Evolutionary conservation across 306 rosid genomes (phyloP).

Genomic region (Rosa multiflora): DNA sequence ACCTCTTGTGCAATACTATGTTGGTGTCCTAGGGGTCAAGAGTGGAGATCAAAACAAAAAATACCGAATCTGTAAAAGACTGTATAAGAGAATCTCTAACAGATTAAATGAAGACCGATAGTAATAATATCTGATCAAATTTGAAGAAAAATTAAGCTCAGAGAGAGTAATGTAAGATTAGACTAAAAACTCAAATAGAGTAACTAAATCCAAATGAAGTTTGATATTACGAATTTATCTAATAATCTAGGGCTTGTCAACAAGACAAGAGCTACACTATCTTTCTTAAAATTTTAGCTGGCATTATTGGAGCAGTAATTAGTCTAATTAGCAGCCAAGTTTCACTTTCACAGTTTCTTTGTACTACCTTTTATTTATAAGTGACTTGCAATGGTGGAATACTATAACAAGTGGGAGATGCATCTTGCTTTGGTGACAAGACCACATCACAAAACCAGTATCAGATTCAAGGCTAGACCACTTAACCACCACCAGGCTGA

Average conservation of each 20-base stretch:
- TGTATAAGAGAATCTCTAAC: not conserved
- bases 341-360: not conserved
- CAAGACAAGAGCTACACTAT: too few relatives aligned
- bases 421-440: not conserved
- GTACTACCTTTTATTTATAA: not conserved
- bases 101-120: not conserved
- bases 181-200: too few relatives aligned
- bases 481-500: constrained; percentile 4
- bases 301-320: too few relatives aligned
- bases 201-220: too few relatives aligned
- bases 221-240: too few relatives aligned
- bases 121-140: not conserved
- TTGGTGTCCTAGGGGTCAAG: not conserved
- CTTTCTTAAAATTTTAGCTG: too few relatives aligned
- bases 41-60: not conserved
- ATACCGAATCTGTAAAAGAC: not conserved
- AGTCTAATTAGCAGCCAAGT: not conserved
- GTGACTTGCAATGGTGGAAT: not conserved
- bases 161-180: too few relatives aligned
- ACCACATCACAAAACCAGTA: constrained; percentile 6
- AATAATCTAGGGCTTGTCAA: too few relatives aligned
- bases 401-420: not conserved
- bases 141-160: not conserved
- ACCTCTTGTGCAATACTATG: not conserved
- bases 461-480: not conserved